Conservation (phyloP, 2,329 filamentous ascomycete genomes). For the Camptophora hylomeconis region DNA sequence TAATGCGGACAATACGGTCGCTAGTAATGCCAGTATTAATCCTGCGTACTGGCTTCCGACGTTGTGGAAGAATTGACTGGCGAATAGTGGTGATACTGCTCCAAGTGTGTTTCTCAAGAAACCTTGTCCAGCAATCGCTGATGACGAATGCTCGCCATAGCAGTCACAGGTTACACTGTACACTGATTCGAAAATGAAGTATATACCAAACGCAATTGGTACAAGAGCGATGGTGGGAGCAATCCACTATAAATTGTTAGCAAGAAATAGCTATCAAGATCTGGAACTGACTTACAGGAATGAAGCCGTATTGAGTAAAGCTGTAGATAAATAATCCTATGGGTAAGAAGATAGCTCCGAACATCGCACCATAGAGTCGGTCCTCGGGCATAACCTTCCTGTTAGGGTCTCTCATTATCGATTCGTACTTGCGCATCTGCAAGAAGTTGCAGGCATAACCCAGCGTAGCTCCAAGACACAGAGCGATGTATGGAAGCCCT, state of each 20-base stretch:
- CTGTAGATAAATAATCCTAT: slow-evolving; percentile 40
- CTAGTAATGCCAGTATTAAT: slow-evolving; percentile 35
- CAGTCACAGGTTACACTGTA: slow-evolving; percentile 42
- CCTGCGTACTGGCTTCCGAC: slow-evolving; percentile 41
- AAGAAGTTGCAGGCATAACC: slow-evolving; percentile 37
- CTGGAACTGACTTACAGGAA: no score
- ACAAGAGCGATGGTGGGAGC: slow-evolving; percentile 37
- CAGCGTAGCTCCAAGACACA: slow-evolving; percentile 35
- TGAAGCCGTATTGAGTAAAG: slow-evolving; percentile 40
- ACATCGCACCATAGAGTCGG: slow-evolving; percentile 38
- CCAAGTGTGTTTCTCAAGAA: slow-evolving; percentile 41
- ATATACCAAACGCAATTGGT: slow-evolving; percentile 40
- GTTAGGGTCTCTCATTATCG: slow-evolving; percentile 26
- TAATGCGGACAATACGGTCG: slow-evolving; percentile 23
- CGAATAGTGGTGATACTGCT: slow-evolving; percentile 39
- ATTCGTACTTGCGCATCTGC: slow-evolving; percentile 39
- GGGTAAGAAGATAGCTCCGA: slow-evolving; percentile 34
- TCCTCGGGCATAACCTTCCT: slow-evolving; percentile 29
- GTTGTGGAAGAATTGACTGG: slow-evolving; percentile 40
- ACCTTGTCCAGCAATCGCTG: slow-evolving; percentile 40
- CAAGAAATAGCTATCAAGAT: no score
- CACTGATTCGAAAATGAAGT: no score
- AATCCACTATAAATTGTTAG: slow-evolving; percentile 37
- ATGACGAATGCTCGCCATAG: slow-evolving; percentile 39
- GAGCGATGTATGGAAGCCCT: slow-evolving; percentile 39